Percentiles rank a stretch among this genome's conserved stretches.
Conservation (phyloP, 305 asterid genomes). For the Fraxinus baroniana region DNA sequence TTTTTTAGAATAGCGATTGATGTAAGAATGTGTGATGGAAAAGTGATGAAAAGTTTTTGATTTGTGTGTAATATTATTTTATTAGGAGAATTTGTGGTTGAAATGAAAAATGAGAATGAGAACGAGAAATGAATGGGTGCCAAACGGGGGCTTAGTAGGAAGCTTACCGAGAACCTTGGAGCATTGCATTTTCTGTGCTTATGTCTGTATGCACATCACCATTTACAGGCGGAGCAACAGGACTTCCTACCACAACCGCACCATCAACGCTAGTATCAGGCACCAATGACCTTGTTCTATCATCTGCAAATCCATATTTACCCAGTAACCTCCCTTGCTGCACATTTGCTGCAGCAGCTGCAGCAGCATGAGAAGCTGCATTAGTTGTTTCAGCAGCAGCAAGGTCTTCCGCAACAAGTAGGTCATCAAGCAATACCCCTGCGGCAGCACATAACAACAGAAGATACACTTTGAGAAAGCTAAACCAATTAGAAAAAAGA, state of each 20-base stretch:
- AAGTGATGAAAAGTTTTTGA: too few relatives aligned
- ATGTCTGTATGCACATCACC: slow-evolving; percentile 85
- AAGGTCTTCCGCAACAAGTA: slow-evolving; percentile 96
- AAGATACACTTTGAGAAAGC: neutral
- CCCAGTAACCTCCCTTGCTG: slow-evolving; percentile 67
- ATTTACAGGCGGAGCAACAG: slow-evolving; percentile 82
- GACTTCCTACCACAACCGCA: slow-evolving; percentile 77
- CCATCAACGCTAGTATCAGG: slow-evolving; percentile 67
- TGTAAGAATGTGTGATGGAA: too few relatives aligned
- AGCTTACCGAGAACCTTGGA: slow-evolving; percentile 72
- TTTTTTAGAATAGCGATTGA: too few relatives aligned
- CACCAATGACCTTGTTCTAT: slow-evolving; percentile 52
- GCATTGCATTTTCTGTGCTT: slow-evolving; percentile 80
- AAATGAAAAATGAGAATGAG: too few relatives aligned
- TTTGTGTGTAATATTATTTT: too few relatives aligned
- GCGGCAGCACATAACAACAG: slow-evolving; percentile 20
- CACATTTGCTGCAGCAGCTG: slow-evolving; percentile 72
- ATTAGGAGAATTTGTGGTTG: too few relatives aligned
- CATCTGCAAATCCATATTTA: slow-evolving; percentile 69
- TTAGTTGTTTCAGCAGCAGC: slow-evolving; percentile 95
- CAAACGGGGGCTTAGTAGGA: too few relatives aligned
- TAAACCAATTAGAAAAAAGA: neutral
- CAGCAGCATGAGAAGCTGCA: slow-evolving; percentile 96
- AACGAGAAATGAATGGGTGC: too few relatives aligned
- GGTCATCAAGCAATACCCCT: slow-evolving; percentile 95